Evolutionary conservation across 2,329 filamentous ascomycete species (phyloP).

Genomic region (Phialophora verrucosa): DNA sequence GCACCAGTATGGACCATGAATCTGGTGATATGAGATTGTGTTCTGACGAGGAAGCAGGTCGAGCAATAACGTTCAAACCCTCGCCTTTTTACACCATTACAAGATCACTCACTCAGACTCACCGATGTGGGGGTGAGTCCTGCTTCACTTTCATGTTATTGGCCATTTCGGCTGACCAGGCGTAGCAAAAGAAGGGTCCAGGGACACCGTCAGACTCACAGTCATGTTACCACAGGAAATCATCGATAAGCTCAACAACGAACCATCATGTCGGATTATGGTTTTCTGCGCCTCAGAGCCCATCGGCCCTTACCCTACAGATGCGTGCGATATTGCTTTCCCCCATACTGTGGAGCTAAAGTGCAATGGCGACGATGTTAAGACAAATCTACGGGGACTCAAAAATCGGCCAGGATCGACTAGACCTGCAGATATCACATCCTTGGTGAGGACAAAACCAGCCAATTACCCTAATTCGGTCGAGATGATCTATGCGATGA

Average conservation of each 20-base stretch:
- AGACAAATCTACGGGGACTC: conserved; percentile 88
- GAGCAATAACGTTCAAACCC: conserved; percentile 65
- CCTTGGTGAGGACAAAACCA: conserved; percentile 70
- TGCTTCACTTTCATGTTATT: conserved; percentile 34
- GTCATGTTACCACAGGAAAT: conserved; percentile 61
- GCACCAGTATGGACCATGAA: conserved; percentile 26
- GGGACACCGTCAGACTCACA: conserved; percentile 64
- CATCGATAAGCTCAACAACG: conserved; percentile 62
- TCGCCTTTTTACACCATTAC: conserved; percentile 85
- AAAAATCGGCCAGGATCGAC: conserved; percentile 98
- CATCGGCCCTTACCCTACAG: conserved; percentile 59
- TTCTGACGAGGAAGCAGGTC: conserved; percentile 44
- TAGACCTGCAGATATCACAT: conserved; percentile 88
- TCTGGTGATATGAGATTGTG: conserved; percentile 3
- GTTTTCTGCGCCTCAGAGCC: conserved; percentile 77
- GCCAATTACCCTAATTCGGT: conserved; percentile 73
- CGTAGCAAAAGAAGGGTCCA: conserved; percentile 64
- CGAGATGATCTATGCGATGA: conserved; percentile 89
- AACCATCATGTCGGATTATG: conserved; percentile 74
- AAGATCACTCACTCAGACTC: conserved; percentile 67
- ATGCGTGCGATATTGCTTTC: conserved; percentile 74
- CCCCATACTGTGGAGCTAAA: conserved; percentile 92
- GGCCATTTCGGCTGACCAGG: conserved; percentile 16
- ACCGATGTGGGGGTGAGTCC: conserved; percentile 73
- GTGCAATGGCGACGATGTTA: conserved; percentile 84